Percentiles rank a stretch among this genome's conserved stretches.
phyloP scores from a whole-genome alignment of 345 rosid genomes.

The Ricinus communis region DNA sequence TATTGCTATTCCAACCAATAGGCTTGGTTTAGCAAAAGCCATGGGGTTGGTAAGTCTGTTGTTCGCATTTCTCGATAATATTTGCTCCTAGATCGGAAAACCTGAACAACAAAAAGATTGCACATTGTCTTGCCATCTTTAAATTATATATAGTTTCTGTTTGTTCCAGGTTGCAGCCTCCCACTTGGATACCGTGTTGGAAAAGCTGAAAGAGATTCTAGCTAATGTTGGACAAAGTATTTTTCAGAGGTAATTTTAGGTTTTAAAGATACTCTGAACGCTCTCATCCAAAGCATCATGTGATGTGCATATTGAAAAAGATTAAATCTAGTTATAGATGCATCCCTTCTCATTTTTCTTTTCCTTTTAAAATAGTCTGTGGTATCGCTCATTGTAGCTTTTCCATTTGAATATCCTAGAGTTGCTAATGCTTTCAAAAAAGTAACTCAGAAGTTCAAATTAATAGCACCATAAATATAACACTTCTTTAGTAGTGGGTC shows the following conservation, averaged over 20 bases:
- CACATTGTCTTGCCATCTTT: slow-evolving; percentile 6
- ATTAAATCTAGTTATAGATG: not conserved
- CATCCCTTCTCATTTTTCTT: not conserved
- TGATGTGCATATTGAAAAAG: not conserved
- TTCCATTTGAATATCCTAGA: not conserved
- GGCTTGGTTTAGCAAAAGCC: slow-evolving; percentile 97
- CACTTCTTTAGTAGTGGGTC: not conserved
- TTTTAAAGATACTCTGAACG: not conserved
- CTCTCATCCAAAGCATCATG: not conserved
- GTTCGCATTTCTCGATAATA: slow-evolving; percentile 13
- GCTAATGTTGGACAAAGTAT: slow-evolving; percentile 80
- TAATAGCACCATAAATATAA: not conserved
- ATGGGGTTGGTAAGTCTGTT: slow-evolving; percentile 80
- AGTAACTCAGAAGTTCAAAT: not conserved
- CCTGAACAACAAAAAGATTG: not conserved
- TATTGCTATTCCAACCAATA: slow-evolving; percentile 75
- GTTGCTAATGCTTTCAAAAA: not conserved
- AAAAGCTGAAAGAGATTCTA: slow-evolving; percentile 81
- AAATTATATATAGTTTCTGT: slow-evolving; percentile 21
- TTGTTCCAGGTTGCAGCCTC: slow-evolving; percentile 89
- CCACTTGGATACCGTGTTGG: slow-evolving; percentile 90
- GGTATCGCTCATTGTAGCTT: not conserved
- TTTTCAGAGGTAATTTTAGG: slow-evolving; percentile 61
- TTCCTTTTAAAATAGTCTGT: no score
- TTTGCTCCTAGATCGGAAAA: not conserved